Evolutionary conservation across 371 early-diverging fungal genomes (phyloP).

Genomic region (Spraguea lophii): DNA sequence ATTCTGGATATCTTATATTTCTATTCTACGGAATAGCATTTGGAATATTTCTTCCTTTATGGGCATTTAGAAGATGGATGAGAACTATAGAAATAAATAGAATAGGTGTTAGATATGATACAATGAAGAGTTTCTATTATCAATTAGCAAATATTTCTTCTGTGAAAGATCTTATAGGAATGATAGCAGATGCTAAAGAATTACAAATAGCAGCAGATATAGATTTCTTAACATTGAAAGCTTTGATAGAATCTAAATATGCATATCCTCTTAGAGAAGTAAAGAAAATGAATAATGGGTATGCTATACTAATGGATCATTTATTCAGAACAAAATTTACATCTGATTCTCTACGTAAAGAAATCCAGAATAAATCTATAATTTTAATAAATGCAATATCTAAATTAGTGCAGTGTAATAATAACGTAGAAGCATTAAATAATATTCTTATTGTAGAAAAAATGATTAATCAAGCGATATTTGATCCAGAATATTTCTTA

Average conservation of each 20-base stretch:
- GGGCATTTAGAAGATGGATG: constrained; percentile 31
- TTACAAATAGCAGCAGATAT: constrained; percentile 2
- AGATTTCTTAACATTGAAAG: too few relatives aligned
- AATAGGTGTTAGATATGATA: constrained; percentile 12
- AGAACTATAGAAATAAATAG: constrained; percentile 10
- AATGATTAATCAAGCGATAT: constrained; percentile 37
- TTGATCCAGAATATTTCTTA: constrained; percentile 28
- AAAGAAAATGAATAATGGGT: constrained; percentile 12
- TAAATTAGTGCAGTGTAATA: constrained; percentile 12
- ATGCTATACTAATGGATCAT: constrained; percentile 16
- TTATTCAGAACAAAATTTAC: constrained; percentile 15
- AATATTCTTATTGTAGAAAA: constrained; percentile 24
- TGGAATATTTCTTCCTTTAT: constrained; percentile 30
- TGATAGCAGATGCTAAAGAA: constrained; percentile 28
- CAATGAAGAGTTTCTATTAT: constrained; percentile 35
- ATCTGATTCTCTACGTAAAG: constrained; percentile 4
- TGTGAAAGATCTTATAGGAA: neutral
- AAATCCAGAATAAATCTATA: constrained; percentile 5
- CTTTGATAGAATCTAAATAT: constrained; percentile 19
- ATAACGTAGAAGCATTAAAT: constrained; percentile 1
- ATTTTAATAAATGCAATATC: constrained; percentile 14
- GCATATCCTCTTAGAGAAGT: constrained; percentile 14
- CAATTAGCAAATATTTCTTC: neutral
- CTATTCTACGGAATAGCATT: constrained; percentile 29
- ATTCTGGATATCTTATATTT: constrained; percentile 20